Percentiles rank a stretch among this genome's conserved stretches.
Conservation (phyloP, 2,329 filamentous ascomycete genomes). For the Beauveria varroae region DNA sequence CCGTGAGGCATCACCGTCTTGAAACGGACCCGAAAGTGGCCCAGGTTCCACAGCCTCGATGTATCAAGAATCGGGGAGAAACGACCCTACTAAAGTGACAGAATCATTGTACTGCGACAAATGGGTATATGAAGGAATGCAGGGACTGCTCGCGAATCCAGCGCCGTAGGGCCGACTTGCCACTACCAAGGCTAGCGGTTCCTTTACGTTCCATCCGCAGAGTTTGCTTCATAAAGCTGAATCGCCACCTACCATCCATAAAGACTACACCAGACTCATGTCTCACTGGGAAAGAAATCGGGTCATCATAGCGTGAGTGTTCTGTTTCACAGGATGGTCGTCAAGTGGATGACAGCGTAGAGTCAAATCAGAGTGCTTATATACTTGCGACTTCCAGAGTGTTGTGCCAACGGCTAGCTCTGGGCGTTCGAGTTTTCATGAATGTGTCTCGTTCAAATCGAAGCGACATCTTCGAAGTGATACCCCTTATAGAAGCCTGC, state of each 20-base stretch:
- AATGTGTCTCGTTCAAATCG: not conserved
- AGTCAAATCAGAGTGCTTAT: not conserved
- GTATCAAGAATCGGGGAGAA: not conserved
- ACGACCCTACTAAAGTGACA: not conserved
- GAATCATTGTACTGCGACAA: not conserved
- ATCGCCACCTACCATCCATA: not conserved
- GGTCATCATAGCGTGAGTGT: too few species aligned
- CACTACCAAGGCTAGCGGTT: not conserved
- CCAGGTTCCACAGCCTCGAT: not conserved
- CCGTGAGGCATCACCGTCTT: not conserved
- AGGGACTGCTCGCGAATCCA: not conserved
- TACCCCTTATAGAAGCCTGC: too few species aligned
- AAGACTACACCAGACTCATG: not conserved
- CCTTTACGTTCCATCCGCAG: not conserved
- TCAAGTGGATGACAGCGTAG: not conserved
- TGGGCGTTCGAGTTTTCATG: not conserved
- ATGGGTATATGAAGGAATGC: not conserved
- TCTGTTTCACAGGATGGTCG: not conserved
- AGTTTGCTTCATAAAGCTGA: not conserved
- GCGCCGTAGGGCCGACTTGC: not conserved
- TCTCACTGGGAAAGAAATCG: not conserved
- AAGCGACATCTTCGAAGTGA: not conserved
- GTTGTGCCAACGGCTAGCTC: not conserved
- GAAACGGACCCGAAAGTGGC: not conserved
- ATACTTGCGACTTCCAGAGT: not conserved